Evolutionary conservation across 1,284 basidiomycete species (phyloP), one percentile per base, ranked within the genome.

Genomic region (Kwoniella shivajii): DNA sequence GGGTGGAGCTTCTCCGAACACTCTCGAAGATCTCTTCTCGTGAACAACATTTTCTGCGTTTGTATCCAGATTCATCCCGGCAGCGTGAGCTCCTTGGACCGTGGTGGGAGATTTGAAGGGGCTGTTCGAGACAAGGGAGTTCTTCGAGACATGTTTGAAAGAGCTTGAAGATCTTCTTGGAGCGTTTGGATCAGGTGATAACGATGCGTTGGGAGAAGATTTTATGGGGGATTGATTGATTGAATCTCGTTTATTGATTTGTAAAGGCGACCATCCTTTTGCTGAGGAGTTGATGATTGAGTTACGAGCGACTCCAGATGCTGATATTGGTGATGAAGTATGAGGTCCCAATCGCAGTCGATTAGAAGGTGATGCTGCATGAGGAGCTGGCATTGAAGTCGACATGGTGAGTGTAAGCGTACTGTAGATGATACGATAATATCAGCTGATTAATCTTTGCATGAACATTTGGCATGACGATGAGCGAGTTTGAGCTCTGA

Each of bases 101-200:
- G 73, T 73, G 13, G 62, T 61, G 0, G 72, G 67, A 33, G 73
- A 70, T 67, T 90, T 91, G 82, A 97, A 97, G 7, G 90, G 90
- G 10, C 90, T 93, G 67, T 92, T 92, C 44, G 87, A 86, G 22
- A 94, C 92, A 52, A 93, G 86, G 66, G 88, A 86, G 75, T 88
- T 90, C 61, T 81, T 87, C 61, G 84, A 84, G 63, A 92, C 83
- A 75, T 90, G 88, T 68, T 86, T 88, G 80, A 89, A 93, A 68
- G 88, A 90, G 49, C 85, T 87, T 18, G 88, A 90, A 3, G 87
- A 85, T 47, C 91, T 83, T 49, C 91, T 84, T 49, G 87, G 85
- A 16, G 44, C 53, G 10, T 41, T 24, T 3, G 62, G 34, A 22
- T 51, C 36, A 43, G 50, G 62, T 48, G 59, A 67, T 52, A 78